Percentiles rank a stretch among this genome's conserved stretches.
Evolutionary conservation across 345 rosid species (phyloP).

Genomic region (Eucalyptus caleyi): DNA sequence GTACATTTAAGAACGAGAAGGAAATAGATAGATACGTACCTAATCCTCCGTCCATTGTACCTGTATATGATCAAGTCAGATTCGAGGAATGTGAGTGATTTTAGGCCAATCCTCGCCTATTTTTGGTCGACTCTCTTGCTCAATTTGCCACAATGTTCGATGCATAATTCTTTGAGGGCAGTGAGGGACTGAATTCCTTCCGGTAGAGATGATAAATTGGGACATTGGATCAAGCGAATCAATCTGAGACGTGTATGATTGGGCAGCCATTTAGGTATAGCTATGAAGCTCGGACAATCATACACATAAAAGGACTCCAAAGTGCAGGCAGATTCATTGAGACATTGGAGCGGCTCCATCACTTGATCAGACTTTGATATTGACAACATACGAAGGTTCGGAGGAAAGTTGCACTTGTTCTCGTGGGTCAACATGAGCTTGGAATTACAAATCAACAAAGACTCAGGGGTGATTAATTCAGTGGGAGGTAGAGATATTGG

Average conservation of each 20-base stretch:
- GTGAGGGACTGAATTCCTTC: background rate
- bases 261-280: background rate
- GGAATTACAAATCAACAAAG: too few relatives aligned
- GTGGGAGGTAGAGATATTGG: background rate
- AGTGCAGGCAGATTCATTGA: background rate
- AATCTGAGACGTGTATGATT: background rate
- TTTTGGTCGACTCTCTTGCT: background rate
- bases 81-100: background rate
- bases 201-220: background rate
- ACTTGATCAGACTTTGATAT: background rate
- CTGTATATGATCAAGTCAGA: background rate
- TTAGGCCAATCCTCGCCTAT: background rate
- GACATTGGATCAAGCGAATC: too few relatives aligned
- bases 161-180: background rate
- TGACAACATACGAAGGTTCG: too few relatives aligned
- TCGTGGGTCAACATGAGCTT: too few relatives aligned
- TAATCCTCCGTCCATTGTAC: background rate
- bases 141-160: background rate
- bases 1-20: too few relatives aligned
- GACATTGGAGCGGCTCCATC: background rate
- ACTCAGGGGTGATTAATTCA: too few relatives aligned
- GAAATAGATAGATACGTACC: background rate
- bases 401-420: background rate
- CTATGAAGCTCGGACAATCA: background rate
- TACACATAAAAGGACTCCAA: background rate